These are phyloP conservation scores for Leptographium radiaticola DNA, from an alignment of 2,329 filamentous ascomycete species.

Conservation along the genomic window DNA sequence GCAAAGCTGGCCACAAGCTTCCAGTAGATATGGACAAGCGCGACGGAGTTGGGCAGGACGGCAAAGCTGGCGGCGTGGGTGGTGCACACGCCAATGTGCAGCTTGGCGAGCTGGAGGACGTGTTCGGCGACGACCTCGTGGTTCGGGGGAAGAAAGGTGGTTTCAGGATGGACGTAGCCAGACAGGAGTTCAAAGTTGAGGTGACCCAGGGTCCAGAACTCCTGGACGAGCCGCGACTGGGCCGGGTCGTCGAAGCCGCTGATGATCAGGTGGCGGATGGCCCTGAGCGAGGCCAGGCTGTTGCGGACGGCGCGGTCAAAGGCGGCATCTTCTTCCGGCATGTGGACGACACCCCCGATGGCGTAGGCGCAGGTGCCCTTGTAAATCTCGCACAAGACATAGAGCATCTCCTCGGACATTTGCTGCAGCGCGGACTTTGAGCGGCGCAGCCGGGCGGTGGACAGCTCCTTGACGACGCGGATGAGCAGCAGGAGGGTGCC, in stretches of 20 bases:
- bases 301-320: slow-evolving; percentile 51
- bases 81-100: slow-evolving; percentile 77
- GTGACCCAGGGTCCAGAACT: slow-evolving; percentile 71
- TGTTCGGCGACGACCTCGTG: slow-evolving; percentile 67
- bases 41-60: slow-evolving; percentile 64
- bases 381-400: slow-evolving; percentile 67
- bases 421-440: slow-evolving; percentile 67
- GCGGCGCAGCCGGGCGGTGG: slow-evolving; percentile 61
- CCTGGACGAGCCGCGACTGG: slow-evolving; percentile 58
- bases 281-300: slow-evolving; percentile 67
- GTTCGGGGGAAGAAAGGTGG: slow-evolving; percentile 35
- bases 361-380: slow-evolving; percentile 35
- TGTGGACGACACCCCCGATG: slow-evolving; percentile 50
- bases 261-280: slow-evolving; percentile 65
- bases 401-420: slow-evolving; percentile 72
- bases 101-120: slow-evolving; percentile 76
- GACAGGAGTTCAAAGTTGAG: slow-evolving; percentile 69
- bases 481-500: slow-evolving; percentile 67
- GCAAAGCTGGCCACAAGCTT: slow-evolving; percentile 64
- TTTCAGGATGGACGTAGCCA: slow-evolving; percentile 38
- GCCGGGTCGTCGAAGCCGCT: slow-evolving; percentile 76
- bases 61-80: slow-evolving; percentile 72
- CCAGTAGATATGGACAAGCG: slow-evolving; percentile 77
- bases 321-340: slow-evolving; percentile 32
- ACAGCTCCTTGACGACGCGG: slow-evolving; percentile 81